phyloP scores from a whole-genome alignment of 352 stramenopile genomes.

The Phytophthora pinifolia region DNA sequence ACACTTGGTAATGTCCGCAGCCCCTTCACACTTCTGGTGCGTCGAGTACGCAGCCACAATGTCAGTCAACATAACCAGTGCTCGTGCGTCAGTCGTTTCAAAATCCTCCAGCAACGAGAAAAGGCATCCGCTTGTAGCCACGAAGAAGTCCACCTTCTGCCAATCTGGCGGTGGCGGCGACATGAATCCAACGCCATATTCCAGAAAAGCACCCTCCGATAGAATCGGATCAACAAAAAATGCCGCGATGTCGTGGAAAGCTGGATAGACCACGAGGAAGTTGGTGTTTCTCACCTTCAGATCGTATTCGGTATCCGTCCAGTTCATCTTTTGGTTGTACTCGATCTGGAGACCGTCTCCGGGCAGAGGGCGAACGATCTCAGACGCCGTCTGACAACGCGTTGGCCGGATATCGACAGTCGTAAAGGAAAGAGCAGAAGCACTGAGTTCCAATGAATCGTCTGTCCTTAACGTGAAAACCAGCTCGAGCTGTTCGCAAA shows the following conservation, averaged over 20 bases:
- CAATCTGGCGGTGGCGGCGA: constrained; percentile 57
- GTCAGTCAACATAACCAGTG: constrained; percentile 75
- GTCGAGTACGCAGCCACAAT: constrained; percentile 62
- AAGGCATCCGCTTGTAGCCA: constrained; percentile 68
- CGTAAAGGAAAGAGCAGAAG: constrained; percentile 58
- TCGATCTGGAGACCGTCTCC: constrained; percentile 76
- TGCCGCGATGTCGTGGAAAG: constrained; percentile 53
- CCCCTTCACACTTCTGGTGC: constrained; percentile 56
- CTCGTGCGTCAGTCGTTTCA: constrained; percentile 58
- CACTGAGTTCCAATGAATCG: constrained; percentile 74
- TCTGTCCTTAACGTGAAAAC: constrained; percentile 78
- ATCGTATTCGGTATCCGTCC: constrained; percentile 72
- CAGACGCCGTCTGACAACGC: constrained; percentile 50
- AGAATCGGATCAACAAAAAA: constrained; percentile 75
- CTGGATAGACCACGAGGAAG: constrained; percentile 72
- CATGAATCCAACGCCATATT: constrained; percentile 77
- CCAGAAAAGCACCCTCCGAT: constrained; percentile 38
- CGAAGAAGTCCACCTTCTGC: constrained; percentile 77
- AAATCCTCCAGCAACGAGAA: constrained; percentile 88
- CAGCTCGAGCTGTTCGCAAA: constrained; percentile 83
- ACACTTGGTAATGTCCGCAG: constrained; percentile 73
- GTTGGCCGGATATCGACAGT: constrained; percentile 61
- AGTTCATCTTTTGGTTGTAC: constrained; percentile 77
- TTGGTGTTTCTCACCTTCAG: constrained; percentile 79
- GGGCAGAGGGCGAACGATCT: constrained; percentile 70